A percentile compares a stretch with the other conserved stretches of the same genome.
These are phyloP conservation scores for Chimonanthus salicifolius DNA, from an alignment of 164 flowering plant species.

Conservation along the genomic window DNA sequence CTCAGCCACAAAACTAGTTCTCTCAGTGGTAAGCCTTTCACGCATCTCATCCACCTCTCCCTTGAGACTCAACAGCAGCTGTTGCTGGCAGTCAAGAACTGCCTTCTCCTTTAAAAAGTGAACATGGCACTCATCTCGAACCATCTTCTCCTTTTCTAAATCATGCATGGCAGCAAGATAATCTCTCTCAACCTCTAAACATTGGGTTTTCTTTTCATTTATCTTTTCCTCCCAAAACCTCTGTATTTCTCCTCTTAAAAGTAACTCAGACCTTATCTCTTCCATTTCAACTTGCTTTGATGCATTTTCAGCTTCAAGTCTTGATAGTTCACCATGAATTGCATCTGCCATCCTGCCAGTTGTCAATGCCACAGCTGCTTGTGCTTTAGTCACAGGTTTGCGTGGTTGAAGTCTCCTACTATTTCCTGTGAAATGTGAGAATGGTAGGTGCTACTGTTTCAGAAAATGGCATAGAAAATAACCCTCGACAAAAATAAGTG, in stretches of 20 bases:
- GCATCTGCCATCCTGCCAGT: constrained; percentile 67
- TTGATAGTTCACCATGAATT: constrained; percentile 44
- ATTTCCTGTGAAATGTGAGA: constrained; percentile 47
- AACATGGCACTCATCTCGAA: constrained; percentile 30
- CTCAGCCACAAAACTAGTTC: constrained; percentile 35
- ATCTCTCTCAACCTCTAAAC: constrained; percentile 34
- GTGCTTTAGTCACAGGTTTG: constrained; percentile 79
- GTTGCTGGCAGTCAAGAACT: constrained; percentile 73
- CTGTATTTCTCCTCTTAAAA: constrained; percentile 60
- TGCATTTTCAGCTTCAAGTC: constrained; percentile 57
- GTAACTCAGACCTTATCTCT: constrained; percentile 59
- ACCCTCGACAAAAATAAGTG: background rate
- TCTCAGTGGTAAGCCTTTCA: constrained; percentile 52
- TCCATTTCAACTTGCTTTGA: constrained; percentile 44
- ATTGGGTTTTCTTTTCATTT: constrained; percentile 36
- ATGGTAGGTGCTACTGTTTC: background rate
- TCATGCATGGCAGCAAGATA: constrained; percentile 30
- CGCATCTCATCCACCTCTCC: constrained; percentile 66
- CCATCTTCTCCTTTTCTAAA: constrained; percentile 49
- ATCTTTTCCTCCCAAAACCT: constrained; percentile 60
- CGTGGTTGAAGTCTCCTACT: constrained; percentile 75
- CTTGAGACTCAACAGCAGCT: constrained; percentile 51
- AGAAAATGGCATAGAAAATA: background rate
- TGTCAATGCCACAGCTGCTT: constrained; percentile 81
- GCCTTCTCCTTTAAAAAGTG: constrained; percentile 59